Base-by-base conservation (phyloP, 1,139 yeast species). In the Suhomyces guaymorum region DNA sequence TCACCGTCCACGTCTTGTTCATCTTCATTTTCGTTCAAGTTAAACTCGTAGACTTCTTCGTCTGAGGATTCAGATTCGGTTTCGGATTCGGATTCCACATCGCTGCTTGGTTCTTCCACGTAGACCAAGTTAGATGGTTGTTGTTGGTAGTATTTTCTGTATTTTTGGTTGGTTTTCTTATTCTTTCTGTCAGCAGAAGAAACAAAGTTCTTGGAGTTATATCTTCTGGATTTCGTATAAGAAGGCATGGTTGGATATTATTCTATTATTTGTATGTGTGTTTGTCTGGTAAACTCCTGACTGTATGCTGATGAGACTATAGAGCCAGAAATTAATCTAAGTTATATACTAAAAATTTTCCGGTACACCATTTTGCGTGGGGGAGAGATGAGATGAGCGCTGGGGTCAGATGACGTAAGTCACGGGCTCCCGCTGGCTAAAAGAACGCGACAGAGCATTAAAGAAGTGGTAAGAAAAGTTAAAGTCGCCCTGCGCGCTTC, bases 21-120 rank as follows among this genome's bases (percentile, higher is more conserved):
- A 35, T 46, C 33, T 37, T 39, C 38, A 32, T 43, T 39, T 11
- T 47, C 36, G 38, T 49, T 47, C 35, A 58, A 53, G 38, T 51
- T 52, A 30, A 57, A 60, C 39, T 59, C 63, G 36, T 39, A 45
- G 24, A 58, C 65, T 30, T 53, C 54, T 24, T 47, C 49, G 5
- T 38, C 44, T 6, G 39, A 43, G 25, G 33, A 22, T 25, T 46
- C 48, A 5, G 30, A 14, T 17, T 14, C 17, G n/a, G 17, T 22
- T 14, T 32, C 30, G 20, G 30, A 21, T 13, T 28, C 26, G 22
- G 43, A 33, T 27, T 46, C 51, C 12, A 39, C 51, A 11, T 48
- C 54, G 28, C 51, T 47, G n/a, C 42, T 65, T 33, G 73, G 73
- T 43, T 67, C 73, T 54, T 67, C 73, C 36, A 67, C 70, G 37